Evolutionary conservation across 2,329 filamentous ascomycete genomes (phyloP), one percentile per base, ranked within the genome.

Genomic region (Nemania sp.): DNA sequence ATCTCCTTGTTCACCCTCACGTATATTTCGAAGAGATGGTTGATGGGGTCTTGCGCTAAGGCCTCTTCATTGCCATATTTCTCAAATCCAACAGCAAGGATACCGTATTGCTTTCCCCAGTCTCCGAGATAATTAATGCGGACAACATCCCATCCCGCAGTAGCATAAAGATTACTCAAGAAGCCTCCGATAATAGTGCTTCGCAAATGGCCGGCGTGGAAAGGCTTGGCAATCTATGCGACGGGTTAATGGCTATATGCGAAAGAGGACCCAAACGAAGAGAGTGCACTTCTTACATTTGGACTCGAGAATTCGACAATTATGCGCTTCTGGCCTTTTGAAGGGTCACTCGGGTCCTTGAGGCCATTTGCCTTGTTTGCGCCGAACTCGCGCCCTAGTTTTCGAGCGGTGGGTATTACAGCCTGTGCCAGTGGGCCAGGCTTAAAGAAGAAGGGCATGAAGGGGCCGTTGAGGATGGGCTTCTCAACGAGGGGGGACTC

Each of bases 361-460:
- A 86, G 75, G 15, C 86, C 86, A 17, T 82, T 69, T 34, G 75
- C 75, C 52, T 75, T 76, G 73, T 90, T 87, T 69, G 78, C 80
- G 57, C 90, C 90, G 66, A 82, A 96, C 19, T 77, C 73, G 8
- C 70, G 60, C 58, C 82, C 82, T 44, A 82, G 79, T 61, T 81
- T 77, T 52, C 88, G 82, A 57, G 94, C 86, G 63, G 83, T 79
- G 31, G 89, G 88, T 43, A 95, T 74, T 24, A 92, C 77, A 31
- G 89, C 73, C 57, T 82, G 75, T 47, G 82, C 77, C 39, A 94
- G 80, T 12, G 85, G 81, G 2, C 75, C 77, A n/a, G 82, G 75
- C 73, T 88, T 89, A 80, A 92, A 88, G 78, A 86, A 92, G 76
- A 96, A 93, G 64, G 85, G 82, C 34, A 96, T 73, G 65, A 90